Conservation (phyloP, 768 basidiomycete genomes). For the Mycena latifolia region DNA sequence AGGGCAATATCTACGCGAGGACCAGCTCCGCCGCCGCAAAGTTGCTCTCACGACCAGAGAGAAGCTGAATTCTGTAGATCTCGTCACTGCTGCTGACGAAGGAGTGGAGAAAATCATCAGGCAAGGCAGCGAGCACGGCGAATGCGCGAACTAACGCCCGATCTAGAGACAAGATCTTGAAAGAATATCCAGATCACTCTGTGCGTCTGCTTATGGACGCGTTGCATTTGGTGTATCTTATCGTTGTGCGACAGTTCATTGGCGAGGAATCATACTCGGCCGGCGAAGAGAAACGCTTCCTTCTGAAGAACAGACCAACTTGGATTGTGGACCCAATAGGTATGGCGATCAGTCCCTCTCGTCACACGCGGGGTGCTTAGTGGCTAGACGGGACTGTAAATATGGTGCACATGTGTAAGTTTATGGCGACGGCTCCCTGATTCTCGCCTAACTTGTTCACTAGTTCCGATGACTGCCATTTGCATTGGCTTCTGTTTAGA, state of each 20-base stretch:
- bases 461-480: conserved; percentile 43
- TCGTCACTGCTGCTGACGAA: conserved; percentile 41
- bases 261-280: conserved; percentile 44
- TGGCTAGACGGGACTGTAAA: conserved; percentile 39
- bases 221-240: background rate
- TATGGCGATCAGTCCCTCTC: conserved; percentile 27
- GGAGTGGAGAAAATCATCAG: conserved; percentile 40
- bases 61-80: conserved; percentile 43
- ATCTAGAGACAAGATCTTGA: conserved; percentile 28
- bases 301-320: conserved; percentile 39
- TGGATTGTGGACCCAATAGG: conserved; percentile 44
- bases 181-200: conserved; percentile 36
- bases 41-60: conserved; percentile 33
- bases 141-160: background rate
- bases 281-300: conserved; percentile 41
- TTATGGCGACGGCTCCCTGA: background rate
- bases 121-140: background rate
- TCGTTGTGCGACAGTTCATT: conserved; percentile 34
- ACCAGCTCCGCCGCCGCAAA: conserved; percentile 39
- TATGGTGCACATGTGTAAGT: conserved; percentile 43
- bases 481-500: conserved; percentile 41
- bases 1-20: conserved; percentile 36
- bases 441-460: background rate
- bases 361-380: conserved; percentile 20
- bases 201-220: conserved; percentile 17